Base-by-base conservation (phyloP, 768 basidiomycete species). In the Podaxis mareebaensis region DNA sequence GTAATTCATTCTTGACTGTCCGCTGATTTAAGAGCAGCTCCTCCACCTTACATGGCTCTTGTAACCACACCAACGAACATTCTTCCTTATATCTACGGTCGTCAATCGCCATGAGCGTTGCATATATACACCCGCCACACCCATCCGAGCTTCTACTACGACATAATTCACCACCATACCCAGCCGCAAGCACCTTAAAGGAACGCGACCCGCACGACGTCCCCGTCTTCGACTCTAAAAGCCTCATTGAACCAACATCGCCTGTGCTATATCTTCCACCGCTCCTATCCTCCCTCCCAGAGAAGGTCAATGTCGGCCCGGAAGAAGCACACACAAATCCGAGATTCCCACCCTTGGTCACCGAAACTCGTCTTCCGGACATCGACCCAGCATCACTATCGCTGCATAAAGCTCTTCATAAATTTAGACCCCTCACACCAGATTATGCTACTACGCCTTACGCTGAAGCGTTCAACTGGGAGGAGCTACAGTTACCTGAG, bases 401-500 rank as follows among this genome's bases (percentile, higher is more conserved):
- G 0, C 77, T 98, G 7, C 96, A 98, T 74, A 90, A 88, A 72
- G 92, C 93, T 0, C 76, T 97, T 46, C 93, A 96, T 69, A 73
- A 80, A 53, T 95, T 97, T 76, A 79, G 70, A 22, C 92, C 93
- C 0, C 68, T 78, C 42, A 83, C 79, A 7, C 71, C 71, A 13
- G 73, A 85, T 38, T 97, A 96, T 66, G 89, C 93, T 0, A 69
- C 64, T 10, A 74, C 74, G 3, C 79, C 86, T 4, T 99, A 96
- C 68, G 76, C 77, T 2, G 79, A 86, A 28, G 91, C 93, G 2
- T 99, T 99, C 80, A 97, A 97, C 73, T 99, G 95, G 95, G 69
- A 74, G 17, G 83, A 90, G 51, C 78, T 96, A 1, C 70, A 73
- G 3, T 79, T 96, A 13, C 89, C 90, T 1, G 77, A 77, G 57